Base-by-base conservation (phyloP, 306 rosid genomes). In the Rubus parviflorus region DNA sequence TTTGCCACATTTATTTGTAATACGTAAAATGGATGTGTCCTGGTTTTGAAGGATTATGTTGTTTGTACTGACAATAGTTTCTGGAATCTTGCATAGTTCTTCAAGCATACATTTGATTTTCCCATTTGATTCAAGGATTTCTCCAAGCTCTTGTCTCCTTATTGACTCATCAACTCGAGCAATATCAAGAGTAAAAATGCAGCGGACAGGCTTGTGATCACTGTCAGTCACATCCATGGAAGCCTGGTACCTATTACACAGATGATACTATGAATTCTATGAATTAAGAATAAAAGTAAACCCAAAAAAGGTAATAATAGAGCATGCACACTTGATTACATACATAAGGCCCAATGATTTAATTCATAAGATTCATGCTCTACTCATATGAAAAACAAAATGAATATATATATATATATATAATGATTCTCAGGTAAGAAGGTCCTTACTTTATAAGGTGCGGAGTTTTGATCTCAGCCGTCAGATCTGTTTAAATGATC, bases 211-310 rank as follows among this genome's bases (percentile, higher is more conserved):
- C 84, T 95, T 95, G 86, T 95, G 98, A 82, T 95, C 98, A 76
- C 98, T 95, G 84, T 92, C 97, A 4, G 97, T 91, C 84, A 95
- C 97, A 84, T 90, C 97, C 98, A 92, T 92, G 87, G 97, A 90
- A 62, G 97, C 98, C 69, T 95, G 96, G 5, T 95, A 95, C 92
- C 98, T 95, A 51, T 81, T 70, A 66, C 81, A 82, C 42, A 75
- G 69, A 69, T 73, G 73, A 79, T 38, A 81, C 19, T 75, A 67
- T 25, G 43, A 23, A 61, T 69, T 17, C 14, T 19, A 17, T 57
- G 63, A 11, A 8, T 61, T 23, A 67, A 57, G 23, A 43, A 57
- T n/a, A 42, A 58, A 30, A 46, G 8, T 20, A 53, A 20, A 38
- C 13, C 19, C 1, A 53, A 48, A 69, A 43, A 61, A 54, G n/a